phyloP scores from a whole-genome alignment of 371 early-diverging fungal species.

The Mucor piriformis region DNA sequence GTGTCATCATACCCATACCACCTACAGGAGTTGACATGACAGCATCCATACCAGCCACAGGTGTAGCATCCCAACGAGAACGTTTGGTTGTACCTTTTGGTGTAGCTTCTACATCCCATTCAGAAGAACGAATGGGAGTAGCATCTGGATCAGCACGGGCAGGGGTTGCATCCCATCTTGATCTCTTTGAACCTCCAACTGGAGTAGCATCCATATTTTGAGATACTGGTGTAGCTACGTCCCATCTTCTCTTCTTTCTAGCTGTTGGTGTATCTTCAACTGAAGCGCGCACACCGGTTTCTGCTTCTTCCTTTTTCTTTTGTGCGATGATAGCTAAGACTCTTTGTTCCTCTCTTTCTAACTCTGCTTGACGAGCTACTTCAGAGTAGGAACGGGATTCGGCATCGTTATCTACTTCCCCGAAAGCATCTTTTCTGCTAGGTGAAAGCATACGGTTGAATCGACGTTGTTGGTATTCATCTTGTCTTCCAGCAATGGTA shows the following conservation, averaged over 20 bases:
- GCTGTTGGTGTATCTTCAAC: conserved; percentile 40
- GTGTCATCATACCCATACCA: conserved; percentile 76
- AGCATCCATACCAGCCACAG: conserved; percentile 48
- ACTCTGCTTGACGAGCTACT: conserved; percentile 83
- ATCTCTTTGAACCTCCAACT: conserved; percentile 51
- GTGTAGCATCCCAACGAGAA: conserved; percentile 86
- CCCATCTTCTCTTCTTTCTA: conserved; percentile 83
- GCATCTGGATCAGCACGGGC: conserved; percentile 51
- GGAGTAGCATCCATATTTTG: conserved; percentile 71
- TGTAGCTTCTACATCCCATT: conserved; percentile 67
- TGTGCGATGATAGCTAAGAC: conserved; percentile 74
- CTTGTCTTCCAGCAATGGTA: conserved; percentile 83
- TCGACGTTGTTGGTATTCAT: conserved; percentile 84
- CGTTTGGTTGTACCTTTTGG: conserved; percentile 59
- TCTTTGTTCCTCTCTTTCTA: conserved; percentile 81
- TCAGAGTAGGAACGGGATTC: conserved; percentile 80
- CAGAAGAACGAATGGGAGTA: conserved; percentile 25
- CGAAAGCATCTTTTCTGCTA: conserved; percentile 84
- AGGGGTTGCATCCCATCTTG: conserved; percentile 88
- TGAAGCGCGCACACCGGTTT: conserved; percentile 41
- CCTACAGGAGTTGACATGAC: conserved; percentile 76
- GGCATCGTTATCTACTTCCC: conserved; percentile 38
- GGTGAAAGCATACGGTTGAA: conserved; percentile 85
- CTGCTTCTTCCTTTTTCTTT: conserved; percentile 64
- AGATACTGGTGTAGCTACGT: conserved; percentile 76